A percentile compares a stretch with the other conserved stretches of the same genome.
Evolutionary conservation across 202 grass and related monocot species (phyloP).

Genomic region (Setaria viridis): DNA sequence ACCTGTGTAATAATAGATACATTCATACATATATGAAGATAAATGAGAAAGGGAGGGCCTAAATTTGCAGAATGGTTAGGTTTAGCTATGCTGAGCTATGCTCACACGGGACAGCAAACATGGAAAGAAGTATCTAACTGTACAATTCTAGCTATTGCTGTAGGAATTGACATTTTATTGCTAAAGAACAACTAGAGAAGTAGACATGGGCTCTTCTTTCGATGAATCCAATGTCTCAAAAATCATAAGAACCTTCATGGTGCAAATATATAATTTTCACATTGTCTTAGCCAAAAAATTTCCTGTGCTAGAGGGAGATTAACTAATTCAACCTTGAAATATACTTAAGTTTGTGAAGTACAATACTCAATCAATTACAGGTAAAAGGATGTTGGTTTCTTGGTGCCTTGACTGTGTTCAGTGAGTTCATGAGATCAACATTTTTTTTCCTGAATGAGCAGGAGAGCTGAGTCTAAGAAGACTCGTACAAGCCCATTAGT

Average conservation of each 20-base stretch:
- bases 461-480: too few relatives aligned
- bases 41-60: neutral
- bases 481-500: too few relatives aligned
- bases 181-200: neutral
- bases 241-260: neutral
- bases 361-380: slow-evolving; percentile 9
- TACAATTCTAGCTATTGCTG: neutral
- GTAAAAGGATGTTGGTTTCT: neutral
- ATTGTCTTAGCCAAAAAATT: neutral
- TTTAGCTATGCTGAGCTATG: neutral
- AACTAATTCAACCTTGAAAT: neutral
- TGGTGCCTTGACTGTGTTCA: neutral
- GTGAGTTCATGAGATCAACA: slow-evolving; percentile 8
- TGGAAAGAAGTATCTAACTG: neutral
- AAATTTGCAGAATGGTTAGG: too few relatives aligned
- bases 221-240: neutral
- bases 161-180: slow-evolving; percentile 3
- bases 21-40: neutral
- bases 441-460: neutral
- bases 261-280: neutral
- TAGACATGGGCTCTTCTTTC: neutral
- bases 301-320: neutral
- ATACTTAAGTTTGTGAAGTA: slow-evolving; percentile 28
- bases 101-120: neutral
- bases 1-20: neutral